These are phyloP conservation scores for Cytospora piceae DNA, from an alignment of 2,329 filamentous ascomycete species.

Conservation along the genomic window DNA sequence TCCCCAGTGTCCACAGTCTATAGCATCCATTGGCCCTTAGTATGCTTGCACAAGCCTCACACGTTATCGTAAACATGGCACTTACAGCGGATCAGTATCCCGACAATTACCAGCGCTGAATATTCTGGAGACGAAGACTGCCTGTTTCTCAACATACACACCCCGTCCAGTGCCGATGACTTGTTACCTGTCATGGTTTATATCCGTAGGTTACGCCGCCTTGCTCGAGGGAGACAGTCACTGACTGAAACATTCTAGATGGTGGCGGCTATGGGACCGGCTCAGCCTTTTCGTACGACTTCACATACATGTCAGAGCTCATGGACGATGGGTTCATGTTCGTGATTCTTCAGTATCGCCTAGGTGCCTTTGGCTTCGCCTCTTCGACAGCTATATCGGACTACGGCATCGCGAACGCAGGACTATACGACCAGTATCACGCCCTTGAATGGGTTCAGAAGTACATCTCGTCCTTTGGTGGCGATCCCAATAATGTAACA, in stretches of 20 bases:
- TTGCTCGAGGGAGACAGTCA: not conserved
- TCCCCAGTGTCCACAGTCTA: not conserved
- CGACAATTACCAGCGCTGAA: not conserved
- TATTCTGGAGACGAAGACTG: slow-evolving; percentile 19
- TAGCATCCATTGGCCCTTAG: not conserved
- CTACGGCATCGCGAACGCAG: not conserved
- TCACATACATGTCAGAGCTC: not conserved
- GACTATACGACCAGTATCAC: not conserved
- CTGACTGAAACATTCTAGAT: not conserved
- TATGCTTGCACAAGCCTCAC: not conserved
- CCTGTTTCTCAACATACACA: slow-evolving; percentile 10
- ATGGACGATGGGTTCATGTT: not conserved
- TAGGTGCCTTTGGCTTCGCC: not conserved
- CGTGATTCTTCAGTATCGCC: not conserved
- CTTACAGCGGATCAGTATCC: not conserved
- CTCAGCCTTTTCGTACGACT: not conserved
- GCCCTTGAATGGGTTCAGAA: slow-evolving; percentile 8
- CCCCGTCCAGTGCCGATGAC: not conserved
- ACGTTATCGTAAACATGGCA: not conserved
- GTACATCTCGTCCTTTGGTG: not conserved
- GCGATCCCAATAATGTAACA: slow-evolving; percentile 28
- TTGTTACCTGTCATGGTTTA: slow-evolving; percentile 15
- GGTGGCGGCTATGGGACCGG: not conserved
- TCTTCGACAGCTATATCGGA: not conserved
- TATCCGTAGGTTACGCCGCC: not conserved